Conservation (phyloP, 495 filamentous ascomycete species). For the Jackrogersella multiformis region DNA sequence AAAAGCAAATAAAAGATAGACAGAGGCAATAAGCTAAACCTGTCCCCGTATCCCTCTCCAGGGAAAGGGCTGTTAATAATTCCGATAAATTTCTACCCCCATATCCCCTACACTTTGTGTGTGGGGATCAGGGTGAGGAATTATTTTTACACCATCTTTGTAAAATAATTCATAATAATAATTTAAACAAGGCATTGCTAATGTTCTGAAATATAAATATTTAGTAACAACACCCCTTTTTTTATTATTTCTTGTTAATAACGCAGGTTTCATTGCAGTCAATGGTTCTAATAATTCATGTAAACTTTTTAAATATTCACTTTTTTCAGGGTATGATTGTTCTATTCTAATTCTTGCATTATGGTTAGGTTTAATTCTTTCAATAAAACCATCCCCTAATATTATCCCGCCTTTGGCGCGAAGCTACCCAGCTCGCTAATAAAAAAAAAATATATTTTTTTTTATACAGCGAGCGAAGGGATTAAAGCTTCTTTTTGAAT, state of each 20-base stretch:
- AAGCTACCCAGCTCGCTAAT: no score
- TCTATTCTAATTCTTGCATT: slow-evolving; percentile 9
- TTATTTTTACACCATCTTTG: slow-evolving; percentile 4
- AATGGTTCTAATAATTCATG: slow-evolving; percentile 8
- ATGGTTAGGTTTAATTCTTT: slow-evolving; percentile 7
- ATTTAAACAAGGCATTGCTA: slow-evolving; percentile 8
- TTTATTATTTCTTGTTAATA: slow-evolving; percentile 6
- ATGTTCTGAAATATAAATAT: slow-evolving; percentile 6
- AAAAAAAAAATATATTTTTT: no score
- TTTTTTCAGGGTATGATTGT: slow-evolving; percentile 1
- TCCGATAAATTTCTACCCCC: neutral
- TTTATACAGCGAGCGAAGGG: no score
- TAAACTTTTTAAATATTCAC: slow-evolving; percentile 3
- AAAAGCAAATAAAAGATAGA: no score
- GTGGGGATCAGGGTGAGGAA: no score
- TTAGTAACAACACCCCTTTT: slow-evolving; percentile 6
- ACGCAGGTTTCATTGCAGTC: neutral
- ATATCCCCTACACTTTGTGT: no score
- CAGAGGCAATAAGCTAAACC: no score
- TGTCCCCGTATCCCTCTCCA: no score
- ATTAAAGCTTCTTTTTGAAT: slow-evolving; percentile 9
- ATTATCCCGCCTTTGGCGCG: no score
- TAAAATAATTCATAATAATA: slow-evolving; percentile 3
- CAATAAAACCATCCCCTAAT: slow-evolving; percentile 1
- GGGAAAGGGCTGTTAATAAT: slow-evolving; percentile 1